Evolutionary conservation across 495 filamentous ascomycete genomes (phyloP).

Genomic region (Penicillium bovifimosum): DNA sequence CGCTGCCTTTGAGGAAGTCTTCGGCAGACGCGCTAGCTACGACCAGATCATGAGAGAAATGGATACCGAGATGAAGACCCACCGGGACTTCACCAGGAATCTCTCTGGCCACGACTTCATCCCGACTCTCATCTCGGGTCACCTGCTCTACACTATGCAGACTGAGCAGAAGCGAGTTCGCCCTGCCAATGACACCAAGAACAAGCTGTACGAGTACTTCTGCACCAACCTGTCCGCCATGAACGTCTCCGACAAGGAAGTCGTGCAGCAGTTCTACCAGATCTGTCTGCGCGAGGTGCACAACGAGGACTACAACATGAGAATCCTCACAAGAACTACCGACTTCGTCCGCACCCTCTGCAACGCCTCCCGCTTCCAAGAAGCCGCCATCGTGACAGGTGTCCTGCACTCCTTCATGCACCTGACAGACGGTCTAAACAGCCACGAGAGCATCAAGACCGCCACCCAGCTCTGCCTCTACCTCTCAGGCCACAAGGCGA

Average conservation of each 20-base stretch:
- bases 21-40: conserved; percentile 35
- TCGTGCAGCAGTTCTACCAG: conserved; percentile 42
- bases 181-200: conserved; percentile 41
- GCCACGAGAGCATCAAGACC: conserved; percentile 41
- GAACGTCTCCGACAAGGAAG: conserved; percentile 31
- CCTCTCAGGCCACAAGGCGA: conserved; percentile 45
- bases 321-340: conserved; percentile 39
- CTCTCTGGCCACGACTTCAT: conserved; percentile 42
- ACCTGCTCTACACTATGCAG: conserved; percentile 50
- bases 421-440: conserved; percentile 47
- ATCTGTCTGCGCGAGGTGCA: conserved; percentile 47
- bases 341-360: conserved; percentile 38
- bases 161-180: conserved; percentile 37
- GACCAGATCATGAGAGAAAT: conserved; percentile 54
- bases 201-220: conserved; percentile 50
- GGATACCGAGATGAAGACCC: conserved; percentile 51
- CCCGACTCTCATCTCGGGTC: conserved; percentile 44
- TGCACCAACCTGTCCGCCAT: conserved; percentile 50
- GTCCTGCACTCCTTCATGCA: conserved; percentile 53
- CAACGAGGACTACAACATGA: conserved; percentile 33
- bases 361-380: conserved; percentile 38
- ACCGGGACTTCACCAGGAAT: conserved; percentile 50
- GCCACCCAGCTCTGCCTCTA: conserved; percentile 53
- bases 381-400: conserved; percentile 48
- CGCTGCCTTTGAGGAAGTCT: conserved; percentile 52